Base-by-base conservation (phyloP, 2,329 filamentous ascomycete genomes). In the Rhytidhysteron rufulum region DNA sequence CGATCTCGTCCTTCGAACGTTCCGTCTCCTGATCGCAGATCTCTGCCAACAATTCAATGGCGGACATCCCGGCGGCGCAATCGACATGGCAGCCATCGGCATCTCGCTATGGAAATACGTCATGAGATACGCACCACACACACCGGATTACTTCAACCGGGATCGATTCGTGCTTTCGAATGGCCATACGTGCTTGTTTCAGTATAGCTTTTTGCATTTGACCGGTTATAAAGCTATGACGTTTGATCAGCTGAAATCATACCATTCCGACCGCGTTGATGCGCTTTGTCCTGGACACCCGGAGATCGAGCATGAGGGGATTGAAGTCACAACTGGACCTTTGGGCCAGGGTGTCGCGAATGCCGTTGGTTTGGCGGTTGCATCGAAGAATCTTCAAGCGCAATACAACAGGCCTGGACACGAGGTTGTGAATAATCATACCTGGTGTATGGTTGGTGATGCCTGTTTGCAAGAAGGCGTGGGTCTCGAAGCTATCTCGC, bases 41-140 rank as follows among this genome's bases (percentile, higher is more conserved):
- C 63, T 86, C 3, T 85, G 81, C 52, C 74, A 86, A 57, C 82
- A 86, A 48, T 86, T 84, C 62, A 78, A 78, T 46, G 81, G 81
- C 25, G 83, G 83, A 0, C 83, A 86, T 54, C 82, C 82, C 15
- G 82, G 82, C 77, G 71, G 71, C 40, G 76, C 75, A 15, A 80
- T 81, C 57, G 77, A 78, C 27, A 81, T 82, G 67, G 78, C 77
- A 17, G 78, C 75, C 4, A 82, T 83, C 40, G 79, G 79, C 8
- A 66, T 82, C 17, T 74, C 78, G 0, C 56, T 82, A 3, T 83
- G 74, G 71, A 82, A 80, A 50, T 80, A 83, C 53, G 67, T 69
- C 4, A 83, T 83, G 80, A 68, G 68, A 33, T 83, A 80, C 51
- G 71, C 75, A 2, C 79, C 79, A 0, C 61, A 64, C n/a, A 72